Base-by-base conservation (phyloP, 2,329 filamentous ascomycete species). In the Botrytis squamosa region DNA sequence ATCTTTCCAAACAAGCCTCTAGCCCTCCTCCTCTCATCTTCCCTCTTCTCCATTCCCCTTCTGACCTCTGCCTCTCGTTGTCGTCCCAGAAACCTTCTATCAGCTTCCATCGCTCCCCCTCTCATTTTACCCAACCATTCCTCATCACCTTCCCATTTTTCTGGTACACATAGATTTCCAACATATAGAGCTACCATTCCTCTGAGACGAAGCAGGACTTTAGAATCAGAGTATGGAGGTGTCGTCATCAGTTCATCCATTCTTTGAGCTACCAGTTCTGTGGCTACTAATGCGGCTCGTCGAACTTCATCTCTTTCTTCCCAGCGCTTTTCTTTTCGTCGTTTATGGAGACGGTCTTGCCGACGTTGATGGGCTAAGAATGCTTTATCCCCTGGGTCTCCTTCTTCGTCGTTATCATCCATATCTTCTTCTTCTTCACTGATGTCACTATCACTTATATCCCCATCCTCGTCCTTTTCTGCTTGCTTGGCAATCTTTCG, bases 101-200 rank as follows among this genome's bases (percentile, higher is more conserved):
- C 76, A 12, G 74, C 67, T 69, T 75, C 73, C 22, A 73, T 52
- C 60, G 69, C 42, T 65, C 64, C 67, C 52, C 42, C 63, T 14
- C 52, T 38, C 25, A 72, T 71, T 64, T 7, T 63, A 40, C 78
- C 77, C 29, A 76, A 74, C 22, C 66, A 36, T 70, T 78, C 22
- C 33, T 71, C 70, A 20, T 77, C 72, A 18, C 75, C 74, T n/a
- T 74, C 76, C 59, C 77, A 74, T 25, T 80, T 38, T 22, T 74
- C 70, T 5, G 85, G 85, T 36, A 90, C 78, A 40, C 83, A 80
- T 55, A 97, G 83, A 81, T 97, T 93, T 10, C 87, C 91, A 25
- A 93, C 85, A 86, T 93, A 97, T 25, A 96, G 84, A 0, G 89
- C 88, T 9, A 94, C 83, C 87, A 94, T 93, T 14, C 88, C 94